phyloP scores from a whole-genome alignment of 2,329 filamentous ascomycete species.

The Talaromyces amestolkiae region DNA sequence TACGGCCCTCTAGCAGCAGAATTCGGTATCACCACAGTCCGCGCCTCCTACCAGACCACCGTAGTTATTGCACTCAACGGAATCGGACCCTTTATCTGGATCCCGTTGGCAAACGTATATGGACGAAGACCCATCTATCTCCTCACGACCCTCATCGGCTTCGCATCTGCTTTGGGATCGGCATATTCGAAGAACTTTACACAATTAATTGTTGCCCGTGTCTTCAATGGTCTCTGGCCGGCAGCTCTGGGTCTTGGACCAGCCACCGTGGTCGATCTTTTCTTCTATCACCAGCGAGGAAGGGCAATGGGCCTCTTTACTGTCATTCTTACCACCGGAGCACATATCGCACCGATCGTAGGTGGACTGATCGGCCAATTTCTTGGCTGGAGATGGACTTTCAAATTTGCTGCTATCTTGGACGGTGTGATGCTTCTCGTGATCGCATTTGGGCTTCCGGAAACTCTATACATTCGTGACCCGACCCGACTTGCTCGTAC shows the following conservation, averaged over 20 bases:
- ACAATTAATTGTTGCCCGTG: slow-evolving; percentile 10
- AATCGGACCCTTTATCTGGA: not conserved
- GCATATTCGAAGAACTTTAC: slow-evolving; percentile 4
- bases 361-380: not conserved
- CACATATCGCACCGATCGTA: slow-evolving; percentile 8
- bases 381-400: not conserved
- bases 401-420: not conserved
- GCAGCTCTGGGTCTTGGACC: slow-evolving; percentile 12
- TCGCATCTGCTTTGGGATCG: not conserved
- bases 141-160: not conserved
- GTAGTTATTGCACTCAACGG: not conserved
- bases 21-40: not conserved
- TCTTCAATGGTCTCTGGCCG: slow-evolving; percentile 13
- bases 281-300: slow-evolving; percentile 14
- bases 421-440: not conserved
- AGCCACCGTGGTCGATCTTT: slow-evolving; percentile 5
- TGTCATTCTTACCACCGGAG: slow-evolving; percentile 11
- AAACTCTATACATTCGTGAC: not conserved
- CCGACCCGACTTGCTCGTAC: not conserved
- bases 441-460: not conserved
- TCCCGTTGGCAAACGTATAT: not conserved
- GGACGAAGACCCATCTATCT: not conserved
- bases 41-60: not conserved
- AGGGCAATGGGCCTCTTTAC: slow-evolving; percentile 10
- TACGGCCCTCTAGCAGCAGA: not conserved